Base-by-base conservation (phyloP, 257 asterid species). In the Asclepias syriaca region DNA sequence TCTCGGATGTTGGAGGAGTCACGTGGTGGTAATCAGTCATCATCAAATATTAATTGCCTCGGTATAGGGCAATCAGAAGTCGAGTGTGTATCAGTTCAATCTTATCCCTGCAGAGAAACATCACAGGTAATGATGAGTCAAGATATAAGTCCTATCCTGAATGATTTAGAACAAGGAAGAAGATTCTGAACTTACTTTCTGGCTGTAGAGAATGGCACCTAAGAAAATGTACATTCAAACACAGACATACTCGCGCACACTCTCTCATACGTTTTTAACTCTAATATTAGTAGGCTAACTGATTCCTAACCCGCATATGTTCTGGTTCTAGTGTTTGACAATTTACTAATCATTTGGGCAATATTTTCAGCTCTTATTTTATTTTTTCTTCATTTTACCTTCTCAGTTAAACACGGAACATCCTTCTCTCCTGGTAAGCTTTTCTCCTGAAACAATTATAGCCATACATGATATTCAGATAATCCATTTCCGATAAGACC, bases 1-100 rank as follows among this genome's bases (percentile, higher is more conserved):
- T 86, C 86, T 81, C 81, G 53, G 75, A 90, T 88, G 98, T 79
- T 93, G 82, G 95, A 88, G 1, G 96, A 89, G 68, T 82, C 89
- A 29, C 85, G 73, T 76, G 78, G 46, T 40, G 90, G 68, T 22
- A 67, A 64, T 51, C 83, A 66, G 53, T 21, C 88, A 40, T 81
- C 87, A 64, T 45, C 75, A 0, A 72, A 83, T 75, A 75, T 54
- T 29, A 27, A 67, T 40, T 77, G 71, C 76, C 91, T 85, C 6
- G 34, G 86, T 27, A 81, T 74, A 34, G 75, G 85, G 49, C 80
- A 74, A 68, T 72, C 88, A 1, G 95, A 84, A 70, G 65, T 75
- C 63, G 95, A 79, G 71, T 83, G 64, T 22, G 82, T 72, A 70
- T 83, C 81, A 66, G 73, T 75, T 74, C 82, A 68, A 77, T 66